These are phyloP conservation scores for Hypoxylon rickii DNA, from an alignment of 495 filamentous ascomycete genomes.

Conservation along the genomic window DNA sequence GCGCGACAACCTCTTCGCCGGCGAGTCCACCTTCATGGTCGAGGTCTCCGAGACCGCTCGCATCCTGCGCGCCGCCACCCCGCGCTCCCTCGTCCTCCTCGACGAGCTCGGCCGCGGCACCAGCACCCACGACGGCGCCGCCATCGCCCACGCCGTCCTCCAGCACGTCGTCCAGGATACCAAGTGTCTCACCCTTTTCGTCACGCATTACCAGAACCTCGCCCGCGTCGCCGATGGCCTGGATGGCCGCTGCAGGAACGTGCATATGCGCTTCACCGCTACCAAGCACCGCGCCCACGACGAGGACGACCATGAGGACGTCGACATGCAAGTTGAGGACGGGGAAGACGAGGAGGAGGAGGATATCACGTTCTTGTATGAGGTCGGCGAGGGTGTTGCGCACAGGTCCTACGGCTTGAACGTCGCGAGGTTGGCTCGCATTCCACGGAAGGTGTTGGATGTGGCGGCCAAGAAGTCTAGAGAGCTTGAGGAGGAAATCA, in stretches of 20 bases:
- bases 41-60: constrained; percentile 90
- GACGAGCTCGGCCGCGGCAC: constrained; percentile 95
- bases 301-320: constrained; percentile 40
- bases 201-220: constrained; percentile 94
- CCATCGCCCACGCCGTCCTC: constrained; percentile 91
- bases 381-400: constrained; percentile 84
- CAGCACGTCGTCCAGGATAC: constrained; percentile 78
- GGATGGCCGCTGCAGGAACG: constrained; percentile 66
- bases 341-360: constrained; percentile 49
- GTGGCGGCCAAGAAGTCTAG: constrained; percentile 77
- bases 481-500: constrained; percentile 77
- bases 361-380: constrained; percentile 81
- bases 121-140: constrained; percentile 91
- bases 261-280: constrained; percentile 83
- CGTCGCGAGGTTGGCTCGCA: constrained; percentile 83
- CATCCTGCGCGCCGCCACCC: constrained; percentile 86
- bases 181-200: constrained; percentile 82
- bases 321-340: constrained; percentile 32
- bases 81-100: constrained; percentile 82
- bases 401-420: constrained; percentile 94
- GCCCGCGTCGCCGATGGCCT: constrained; percentile 72
- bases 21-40: constrained; percentile 97
- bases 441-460: constrained; percentile 76
- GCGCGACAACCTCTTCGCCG: constrained; percentile 93
- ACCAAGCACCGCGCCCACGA: constrained; percentile 36